Evolutionary conservation across 805 yeast genomes (phyloP).

Genomic region (Naumovozyma castellii): DNA sequence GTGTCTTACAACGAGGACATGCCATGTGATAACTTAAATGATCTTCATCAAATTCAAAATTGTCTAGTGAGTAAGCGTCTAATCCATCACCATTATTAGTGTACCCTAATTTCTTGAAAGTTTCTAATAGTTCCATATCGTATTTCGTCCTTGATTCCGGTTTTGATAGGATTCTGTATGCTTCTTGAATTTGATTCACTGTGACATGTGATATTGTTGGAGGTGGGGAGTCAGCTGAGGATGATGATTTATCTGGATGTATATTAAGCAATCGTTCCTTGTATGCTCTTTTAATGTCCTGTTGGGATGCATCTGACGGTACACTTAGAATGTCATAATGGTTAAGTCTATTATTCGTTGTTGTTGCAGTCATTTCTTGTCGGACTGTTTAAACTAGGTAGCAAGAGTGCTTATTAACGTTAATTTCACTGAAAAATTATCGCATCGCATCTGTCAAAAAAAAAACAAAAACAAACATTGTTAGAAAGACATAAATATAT

Average conservation of each 20-base stretch:
- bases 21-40: conserved; percentile 32
- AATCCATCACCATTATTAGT: conserved; percentile 52
- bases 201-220: conserved; percentile 1
- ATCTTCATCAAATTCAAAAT: conserved; percentile 39
- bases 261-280: conserved; percentile 43
- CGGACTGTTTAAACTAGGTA: neutral
- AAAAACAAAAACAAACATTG: too few relatives aligned
- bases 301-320: conserved; percentile 28
- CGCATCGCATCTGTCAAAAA: too few relatives aligned
- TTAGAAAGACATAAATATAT: too few relatives aligned
- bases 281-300: conserved; percentile 55
- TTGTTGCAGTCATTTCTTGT: neutral
- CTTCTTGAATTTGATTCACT: conserved; percentile 40
- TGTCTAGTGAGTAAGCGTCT: conserved; percentile 58
- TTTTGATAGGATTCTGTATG: conserved; percentile 50
- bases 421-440: neutral
- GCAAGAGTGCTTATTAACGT: too few relatives aligned
- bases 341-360: conserved; percentile 9
- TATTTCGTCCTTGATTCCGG: conserved; percentile 37
- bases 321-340: conserved; percentile 56
- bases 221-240: neutral
- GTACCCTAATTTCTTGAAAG: conserved; percentile 28
- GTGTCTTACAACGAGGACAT: conserved; percentile 59
- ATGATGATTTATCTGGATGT: conserved; percentile 68
- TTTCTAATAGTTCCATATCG: conserved; percentile 37